A percentile compares a stretch with the other conserved stretches of the same genome.
phyloP scores from a whole-genome alignment of 495 filamentous ascomycete genomes.

The Acidiella bohemica region DNA sequence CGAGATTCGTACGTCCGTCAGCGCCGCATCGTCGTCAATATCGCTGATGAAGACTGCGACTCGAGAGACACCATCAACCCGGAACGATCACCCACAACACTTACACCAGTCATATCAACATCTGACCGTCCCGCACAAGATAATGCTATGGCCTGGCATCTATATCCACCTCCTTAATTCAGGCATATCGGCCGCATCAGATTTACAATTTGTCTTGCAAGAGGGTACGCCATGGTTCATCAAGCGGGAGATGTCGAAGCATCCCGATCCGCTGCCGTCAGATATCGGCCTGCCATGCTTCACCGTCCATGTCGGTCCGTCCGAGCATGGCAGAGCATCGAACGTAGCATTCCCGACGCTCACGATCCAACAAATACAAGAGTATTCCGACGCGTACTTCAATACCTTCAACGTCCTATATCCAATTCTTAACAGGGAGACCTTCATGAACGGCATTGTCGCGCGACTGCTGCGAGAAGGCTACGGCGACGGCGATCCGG shows the following conservation, averaged over 20 bases:
- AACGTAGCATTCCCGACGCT: conserved; percentile 28
- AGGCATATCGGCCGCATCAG: conserved; percentile 22
- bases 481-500: conserved; percentile 34
- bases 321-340: conserved; percentile 5
- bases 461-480: conserved; percentile 34
- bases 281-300: conserved; percentile 16
- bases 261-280: conserved; percentile 25
- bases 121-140: conserved; percentile 42
- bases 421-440: conserved; percentile 42
- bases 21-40: conserved; percentile 2
- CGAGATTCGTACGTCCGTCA: conserved; percentile 6
- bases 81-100: neutral
- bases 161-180: conserved; percentile 34
- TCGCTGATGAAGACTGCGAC: neutral
- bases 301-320: neutral
- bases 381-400: conserved; percentile 40
- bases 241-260: conserved; percentile 26
- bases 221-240: conserved; percentile 38
- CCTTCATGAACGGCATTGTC: conserved; percentile 37
- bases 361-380: conserved; percentile 37
- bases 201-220: conserved; percentile 20
- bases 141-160: conserved; percentile 44
- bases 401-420: conserved; percentile 42
- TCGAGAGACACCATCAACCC: neutral
- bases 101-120: conserved; percentile 31